A percentile compares a stretch with the other conserved stretches of the same genome.
Evolutionary conservation across 2,329 filamentous ascomycete genomes (phyloP).

Genomic region (Phialophora tarda): DNA sequence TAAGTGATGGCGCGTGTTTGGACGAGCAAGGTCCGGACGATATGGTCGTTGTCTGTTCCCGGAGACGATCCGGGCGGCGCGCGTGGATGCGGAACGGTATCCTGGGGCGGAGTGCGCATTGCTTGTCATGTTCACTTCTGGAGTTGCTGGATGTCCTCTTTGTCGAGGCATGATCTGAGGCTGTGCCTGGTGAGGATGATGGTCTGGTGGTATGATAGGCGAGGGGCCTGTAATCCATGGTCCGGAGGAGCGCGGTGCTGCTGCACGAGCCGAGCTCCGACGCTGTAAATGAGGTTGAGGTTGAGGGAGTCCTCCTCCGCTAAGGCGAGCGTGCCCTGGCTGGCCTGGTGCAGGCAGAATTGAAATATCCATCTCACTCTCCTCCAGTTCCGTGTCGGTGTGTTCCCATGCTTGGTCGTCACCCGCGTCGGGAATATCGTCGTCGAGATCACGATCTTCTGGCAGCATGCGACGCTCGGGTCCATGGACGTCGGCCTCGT

Average conservation of each 20-base stretch:
- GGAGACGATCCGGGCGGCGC: conserved; percentile 14
- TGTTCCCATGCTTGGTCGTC: conserved; percentile 73
- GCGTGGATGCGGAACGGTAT: conserved; percentile 1
- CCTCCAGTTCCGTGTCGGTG: conserved; percentile 68
- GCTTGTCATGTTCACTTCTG: conserved; percentile 1
- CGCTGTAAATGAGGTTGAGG: conserved; percentile 13
- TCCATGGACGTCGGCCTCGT: conserved; percentile 38
- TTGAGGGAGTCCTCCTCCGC: conserved; percentile 6
- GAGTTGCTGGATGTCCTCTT: conserved; percentile 10
- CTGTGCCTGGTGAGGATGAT: conserved; percentile 1
- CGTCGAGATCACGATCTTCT: conserved; percentile 70
- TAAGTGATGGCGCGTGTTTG: conserved; percentile 9
- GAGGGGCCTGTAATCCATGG: conserved; percentile 31
- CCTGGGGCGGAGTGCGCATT: background rate
- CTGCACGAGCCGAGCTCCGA: conserved; percentile 10
- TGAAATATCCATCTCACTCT: conserved; percentile 36
- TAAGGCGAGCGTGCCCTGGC: background rate
- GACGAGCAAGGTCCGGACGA: background rate
- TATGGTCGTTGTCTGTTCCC: conserved; percentile 23
- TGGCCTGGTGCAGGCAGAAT: conserved; percentile 27
- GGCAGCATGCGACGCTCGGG: conserved; percentile 41
- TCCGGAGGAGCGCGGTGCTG: conserved; percentile 22
- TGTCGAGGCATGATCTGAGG: conserved; percentile 6
- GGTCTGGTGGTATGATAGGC: background rate
- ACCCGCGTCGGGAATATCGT: conserved; percentile 66